A percentile compares a stretch with the other conserved stretches of the same genome.
phyloP scores from a whole-genome alignment of 495 filamentous ascomycete species.

The Aspergillus coremiiformis region DNA sequence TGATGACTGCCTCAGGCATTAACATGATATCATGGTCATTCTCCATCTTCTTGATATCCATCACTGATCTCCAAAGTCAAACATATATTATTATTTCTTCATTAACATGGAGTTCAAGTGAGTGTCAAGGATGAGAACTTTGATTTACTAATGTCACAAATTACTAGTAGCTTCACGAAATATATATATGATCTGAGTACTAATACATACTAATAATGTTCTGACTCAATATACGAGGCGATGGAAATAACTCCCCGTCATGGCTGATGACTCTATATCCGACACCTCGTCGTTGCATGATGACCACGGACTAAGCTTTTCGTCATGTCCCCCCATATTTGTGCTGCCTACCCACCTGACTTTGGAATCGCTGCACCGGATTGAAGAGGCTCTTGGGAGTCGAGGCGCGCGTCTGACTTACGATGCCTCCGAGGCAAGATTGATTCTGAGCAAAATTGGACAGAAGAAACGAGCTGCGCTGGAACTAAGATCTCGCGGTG shows the following conservation, averaged over 20 bases:
- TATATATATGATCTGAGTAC: no score
- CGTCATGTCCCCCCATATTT: constrained; percentile 53
- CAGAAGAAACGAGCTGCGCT: constrained; percentile 64
- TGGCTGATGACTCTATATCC: neutral
- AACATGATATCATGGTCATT: no score
- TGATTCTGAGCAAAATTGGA: constrained; percentile 65
- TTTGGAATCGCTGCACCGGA: constrained; percentile 48
- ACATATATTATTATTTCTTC: no score
- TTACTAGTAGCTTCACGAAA: no score
- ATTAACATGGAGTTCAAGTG: no score
- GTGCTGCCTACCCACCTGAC: constrained; percentile 66
- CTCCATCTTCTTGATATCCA: no score
- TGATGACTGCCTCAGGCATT: no score
- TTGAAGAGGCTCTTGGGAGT: constrained; percentile 55
- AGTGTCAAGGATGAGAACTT: no score
- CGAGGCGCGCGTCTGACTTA: constrained; percentile 56
- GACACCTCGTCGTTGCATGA: neutral
- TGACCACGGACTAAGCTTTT: neutral
- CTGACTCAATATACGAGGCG: neutral
- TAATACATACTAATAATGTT: no score
- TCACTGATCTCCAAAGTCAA: no score
- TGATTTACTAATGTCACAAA: no score
- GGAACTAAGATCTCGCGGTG: constrained; percentile 61
- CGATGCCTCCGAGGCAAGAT: constrained; percentile 60
- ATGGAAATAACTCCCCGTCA: neutral